Evolutionary conservation across 2,329 filamentous ascomycete genomes (phyloP), one percentile per base, ranked within the genome.

Genomic region (Penicillium sumatraense): DNA sequence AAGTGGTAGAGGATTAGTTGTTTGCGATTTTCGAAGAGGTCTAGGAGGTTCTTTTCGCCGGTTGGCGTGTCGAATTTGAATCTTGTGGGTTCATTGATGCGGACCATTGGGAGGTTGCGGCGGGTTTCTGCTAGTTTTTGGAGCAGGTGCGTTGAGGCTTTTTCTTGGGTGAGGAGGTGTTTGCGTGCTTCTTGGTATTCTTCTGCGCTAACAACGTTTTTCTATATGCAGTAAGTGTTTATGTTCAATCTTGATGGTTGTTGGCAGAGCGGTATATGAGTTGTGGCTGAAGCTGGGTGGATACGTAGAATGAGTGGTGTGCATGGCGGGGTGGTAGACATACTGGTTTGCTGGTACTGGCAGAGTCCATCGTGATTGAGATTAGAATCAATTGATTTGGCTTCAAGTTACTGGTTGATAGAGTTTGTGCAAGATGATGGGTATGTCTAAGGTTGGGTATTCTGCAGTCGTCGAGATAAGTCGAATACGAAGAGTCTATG

Each of bases 1-100:
- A 79, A 80, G 63, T 80, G 77, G 59, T 79, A 79, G 31, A 81
- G 55, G 41, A 69, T 68, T 7, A 70, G 61, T 38, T 69, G 68
- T 8, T 62, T 53, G 27, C 63, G 67, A 23, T 63, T 63, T 29
- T 58, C 58, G 58, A 70, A 70, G 16, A 69, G 63, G 29, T 70
- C 64, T 2, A 40, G 26, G 11, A 70, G 61, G 14, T 44, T 63
- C 26, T 64, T 60, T 16, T 53, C 50, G 18, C 64, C 64, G 33
- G 66, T 62, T 3, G 62, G 51, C 0, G 55, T 58, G 13, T 70
- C 66, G 1, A 68, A 68, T 14, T 69, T 65, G 58, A 80, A 78
- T 14, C 57, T 68, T 61, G 75, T 74, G 2, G 61, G 18, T 45
- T 75, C 74, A 26, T 68, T 64, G 18, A 79, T 56, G 27, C 72